Conservation (phyloP, 768 basidiomycete genomes). For the Boletus rubescentipes region DNA sequence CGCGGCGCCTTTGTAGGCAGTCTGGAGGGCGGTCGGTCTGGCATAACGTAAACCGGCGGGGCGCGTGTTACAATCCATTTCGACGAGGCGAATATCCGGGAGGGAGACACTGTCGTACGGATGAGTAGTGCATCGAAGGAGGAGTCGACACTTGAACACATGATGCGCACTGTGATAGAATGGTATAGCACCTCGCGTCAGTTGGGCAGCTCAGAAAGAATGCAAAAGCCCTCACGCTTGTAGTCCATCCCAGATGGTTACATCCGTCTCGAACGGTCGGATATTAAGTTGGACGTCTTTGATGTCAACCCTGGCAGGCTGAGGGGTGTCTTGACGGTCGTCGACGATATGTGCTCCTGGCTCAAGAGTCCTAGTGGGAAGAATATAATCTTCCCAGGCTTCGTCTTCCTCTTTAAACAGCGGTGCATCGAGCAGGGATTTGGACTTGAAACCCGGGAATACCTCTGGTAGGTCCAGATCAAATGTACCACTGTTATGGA, state of each 20-base stretch:
- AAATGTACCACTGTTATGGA: conserved; percentile 4
- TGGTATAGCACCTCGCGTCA: neutral
- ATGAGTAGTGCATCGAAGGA: conserved; percentile 18
- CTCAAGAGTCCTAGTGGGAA: neutral
- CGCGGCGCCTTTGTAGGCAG: conserved; percentile 16
- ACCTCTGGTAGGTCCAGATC: neutral
- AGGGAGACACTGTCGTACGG: conserved; percentile 6
- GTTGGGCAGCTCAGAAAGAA: neutral
- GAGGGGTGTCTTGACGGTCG: neutral
- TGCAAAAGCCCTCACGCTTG: conserved; percentile 13
- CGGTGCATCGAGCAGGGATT: neutral
- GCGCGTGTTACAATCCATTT: conserved; percentile 22
- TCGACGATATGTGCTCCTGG: neutral
- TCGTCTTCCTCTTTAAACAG: neutral
- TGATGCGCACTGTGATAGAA: conserved; percentile 13
- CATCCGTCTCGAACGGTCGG: conserved; percentile 7
- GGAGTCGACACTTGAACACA: conserved; percentile 25
- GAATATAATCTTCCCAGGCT: neutral
- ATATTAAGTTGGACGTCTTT: conserved; percentile 19
- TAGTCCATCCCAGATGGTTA: conserved; percentile 29
- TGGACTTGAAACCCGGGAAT: neutral
- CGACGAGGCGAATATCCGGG: conserved; percentile 15
- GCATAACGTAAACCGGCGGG: conserved; percentile 4
- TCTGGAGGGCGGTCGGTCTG: conserved; percentile 7
- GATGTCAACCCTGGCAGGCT: neutral